phyloP scores from a whole-genome alignment of 2,329 filamentous ascomycete species.

The Microsporum audouinii region DNA sequence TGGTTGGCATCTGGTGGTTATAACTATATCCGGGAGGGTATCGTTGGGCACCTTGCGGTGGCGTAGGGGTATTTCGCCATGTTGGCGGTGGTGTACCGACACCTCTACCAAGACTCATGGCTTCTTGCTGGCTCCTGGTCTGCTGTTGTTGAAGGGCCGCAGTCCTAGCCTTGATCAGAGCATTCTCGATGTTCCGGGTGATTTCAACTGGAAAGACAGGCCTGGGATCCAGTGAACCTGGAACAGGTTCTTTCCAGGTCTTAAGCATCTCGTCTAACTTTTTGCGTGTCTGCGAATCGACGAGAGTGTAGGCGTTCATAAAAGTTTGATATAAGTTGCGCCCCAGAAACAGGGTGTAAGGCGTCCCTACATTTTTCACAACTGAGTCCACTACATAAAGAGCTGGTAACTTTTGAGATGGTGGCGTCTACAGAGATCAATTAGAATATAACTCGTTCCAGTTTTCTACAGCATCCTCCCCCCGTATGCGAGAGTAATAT shows the following conservation, averaged over 20 bases:
- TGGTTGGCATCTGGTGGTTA: conserved; percentile 16
- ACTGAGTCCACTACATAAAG: conserved; percentile 96
- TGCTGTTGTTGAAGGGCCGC: conserved; percentile 41
- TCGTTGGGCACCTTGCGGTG: conserved; percentile 44
- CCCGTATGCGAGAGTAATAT: background rate
- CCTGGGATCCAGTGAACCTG: conserved; percentile 81
- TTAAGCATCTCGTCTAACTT: conserved; percentile 96
- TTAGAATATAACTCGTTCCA: conserved; percentile 19
- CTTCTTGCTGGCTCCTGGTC: conserved; percentile 44
- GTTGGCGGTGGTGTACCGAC: conserved; percentile 41
- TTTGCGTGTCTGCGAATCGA: conserved; percentile 67
- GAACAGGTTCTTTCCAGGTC: conserved; percentile 95
- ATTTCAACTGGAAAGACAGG: conserved; percentile 84
- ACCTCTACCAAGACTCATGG: conserved; percentile 42
- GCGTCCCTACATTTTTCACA: conserved; percentile 95
- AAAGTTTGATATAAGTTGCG: conserved; percentile 87
- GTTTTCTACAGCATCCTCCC: background rate
- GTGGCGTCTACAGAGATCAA: conserved; percentile 55
- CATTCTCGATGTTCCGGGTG: conserved; percentile 85
- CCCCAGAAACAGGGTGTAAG: conserved; percentile 90
- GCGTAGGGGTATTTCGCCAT: conserved; percentile 64
- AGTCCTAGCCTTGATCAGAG: conserved; percentile 69
- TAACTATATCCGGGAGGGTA: conserved; percentile 23
- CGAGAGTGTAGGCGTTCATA: conserved; percentile 89
- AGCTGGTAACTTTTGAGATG: conserved; percentile 83